These are phyloP conservation scores for Danielozyma ontarioensis DNA, from an alignment of 805 yeast species.

Conservation along the genomic window DNA sequence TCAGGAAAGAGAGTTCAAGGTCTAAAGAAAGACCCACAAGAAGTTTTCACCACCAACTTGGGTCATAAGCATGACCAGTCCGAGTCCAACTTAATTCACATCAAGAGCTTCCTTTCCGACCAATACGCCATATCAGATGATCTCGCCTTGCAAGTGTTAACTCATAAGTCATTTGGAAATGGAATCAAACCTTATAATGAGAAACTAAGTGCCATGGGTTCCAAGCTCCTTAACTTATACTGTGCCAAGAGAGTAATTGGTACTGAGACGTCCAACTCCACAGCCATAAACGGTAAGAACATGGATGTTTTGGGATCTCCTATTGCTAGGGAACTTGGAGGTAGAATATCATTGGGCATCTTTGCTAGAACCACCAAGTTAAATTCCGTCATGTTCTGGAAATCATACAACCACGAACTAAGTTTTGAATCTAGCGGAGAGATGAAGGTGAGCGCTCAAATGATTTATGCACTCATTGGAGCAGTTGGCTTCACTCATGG, in stretches of 20 bases:
- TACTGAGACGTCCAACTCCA: constrained; percentile 19
- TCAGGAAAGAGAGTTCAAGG: constrained; percentile 62
- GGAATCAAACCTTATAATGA: constrained; percentile 89
- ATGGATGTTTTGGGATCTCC: constrained; percentile 59
- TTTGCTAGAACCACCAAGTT: constrained; percentile 48
- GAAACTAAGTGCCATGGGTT: constrained; percentile 69
- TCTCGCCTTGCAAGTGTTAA: constrained; percentile 69
- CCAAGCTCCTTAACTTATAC: constrained; percentile 50
- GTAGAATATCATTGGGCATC: constrained; percentile 45
- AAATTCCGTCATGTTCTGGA: constrained; percentile 61
- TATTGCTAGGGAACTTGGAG: constrained; percentile 45
- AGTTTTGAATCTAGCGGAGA: constrained; percentile 51
- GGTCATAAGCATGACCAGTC: constrained; percentile 48
- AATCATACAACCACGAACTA: constrained; percentile 45
- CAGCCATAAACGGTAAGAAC: constrained; percentile 43
- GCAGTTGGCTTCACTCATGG: constrained; percentile 65
- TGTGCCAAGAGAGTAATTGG: constrained; percentile 41
- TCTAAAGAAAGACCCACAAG: constrained; percentile 64
- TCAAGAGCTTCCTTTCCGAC: constrained; percentile 44
- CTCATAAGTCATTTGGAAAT: constrained; percentile 93
- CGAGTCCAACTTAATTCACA: constrained; percentile 42
- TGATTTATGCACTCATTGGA: constrained; percentile 60
- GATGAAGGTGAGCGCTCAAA: constrained; percentile 47
- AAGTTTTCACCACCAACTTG: constrained; percentile 27
- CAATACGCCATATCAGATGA: constrained; percentile 55